Conservation (phyloP, 2,329 filamentous ascomycete genomes). For the Beauveria asiatica region DNA sequence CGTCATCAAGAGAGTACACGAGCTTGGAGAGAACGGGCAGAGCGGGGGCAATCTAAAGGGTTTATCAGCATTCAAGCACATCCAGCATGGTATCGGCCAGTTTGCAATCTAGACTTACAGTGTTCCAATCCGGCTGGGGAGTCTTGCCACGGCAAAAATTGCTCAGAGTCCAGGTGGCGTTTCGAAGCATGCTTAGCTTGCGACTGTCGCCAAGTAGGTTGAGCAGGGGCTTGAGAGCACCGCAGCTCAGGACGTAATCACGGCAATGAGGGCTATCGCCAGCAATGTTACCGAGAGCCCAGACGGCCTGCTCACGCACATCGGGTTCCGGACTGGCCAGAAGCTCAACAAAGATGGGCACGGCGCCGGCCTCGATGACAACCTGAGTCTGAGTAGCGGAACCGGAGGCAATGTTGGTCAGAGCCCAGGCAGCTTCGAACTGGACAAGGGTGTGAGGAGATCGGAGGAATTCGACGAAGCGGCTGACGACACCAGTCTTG, state of each 20-base stretch:
- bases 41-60: conserved; percentile 74
- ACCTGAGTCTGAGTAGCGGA: conserved; percentile 97
- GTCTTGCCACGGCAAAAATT: conserved; percentile 99
- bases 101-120: conserved; percentile 50
- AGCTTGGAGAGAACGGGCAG: conserved; percentile 93
- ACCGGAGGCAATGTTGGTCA: conserved; percentile 98
- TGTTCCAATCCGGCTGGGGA: conserved; percentile 95
- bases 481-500: conserved; percentile 93
- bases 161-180: conserved; percentile 97
- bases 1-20: conserved; percentile 96
- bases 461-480: conserved; percentile 96
- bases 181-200: conserved; percentile 97
- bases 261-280: conserved; percentile 96
- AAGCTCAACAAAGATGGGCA: conserved; percentile 96
- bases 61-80: conserved; percentile 17
- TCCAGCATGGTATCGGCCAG: neutral
- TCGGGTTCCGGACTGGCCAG: conserved; percentile 93
- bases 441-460: conserved; percentile 97
- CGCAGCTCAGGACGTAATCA: conserved; percentile 88
- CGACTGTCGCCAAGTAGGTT: conserved; percentile 90
- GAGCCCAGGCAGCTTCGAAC: conserved; percentile 97
- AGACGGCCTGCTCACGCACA: conserved; percentile 95
- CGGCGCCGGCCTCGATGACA: conserved; percentile 94
- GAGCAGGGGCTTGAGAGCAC: conserved; percentile 84
- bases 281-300: conserved; percentile 97